Conservation (phyloP, 2,329 filamentous ascomycete species). For the Grosmannia serpens region DNA sequence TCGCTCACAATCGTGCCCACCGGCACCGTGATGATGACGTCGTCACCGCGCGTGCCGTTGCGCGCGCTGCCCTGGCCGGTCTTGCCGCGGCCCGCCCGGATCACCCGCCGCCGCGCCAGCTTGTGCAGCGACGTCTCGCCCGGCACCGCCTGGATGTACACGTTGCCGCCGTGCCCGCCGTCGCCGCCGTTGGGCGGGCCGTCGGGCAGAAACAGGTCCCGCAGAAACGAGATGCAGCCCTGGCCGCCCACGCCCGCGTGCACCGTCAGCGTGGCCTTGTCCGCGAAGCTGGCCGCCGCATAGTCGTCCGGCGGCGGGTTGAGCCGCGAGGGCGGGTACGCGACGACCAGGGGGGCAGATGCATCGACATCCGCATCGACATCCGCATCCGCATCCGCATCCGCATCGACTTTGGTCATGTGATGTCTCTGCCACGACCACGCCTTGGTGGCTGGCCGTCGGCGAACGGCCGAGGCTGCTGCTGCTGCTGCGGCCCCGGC, state of each 20-base stretch:
- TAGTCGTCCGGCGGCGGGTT: constrained; percentile 81
- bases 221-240: constrained; percentile 87
- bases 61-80: constrained; percentile 64
- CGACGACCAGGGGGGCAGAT: neutral
- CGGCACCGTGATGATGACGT: constrained; percentile 80
- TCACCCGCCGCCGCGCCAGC: constrained; percentile 62
- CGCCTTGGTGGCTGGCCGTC: neutral
- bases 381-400: neutral
- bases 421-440: neutral
- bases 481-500: neutral
- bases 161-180: constrained; percentile 78
- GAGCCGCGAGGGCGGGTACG: constrained; percentile 42
- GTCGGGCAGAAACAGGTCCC: constrained; percentile 79
- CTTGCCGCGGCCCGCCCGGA: constrained; percentile 65
- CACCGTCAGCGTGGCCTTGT: constrained; percentile 69
- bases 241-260: constrained; percentile 74
- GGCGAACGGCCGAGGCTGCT: neutral
- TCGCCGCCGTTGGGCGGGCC: constrained; percentile 93
- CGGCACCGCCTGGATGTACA: constrained; percentile 88
- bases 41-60: constrained; percentile 71
- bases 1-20: constrained; percentile 87
- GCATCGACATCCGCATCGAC: neutral
- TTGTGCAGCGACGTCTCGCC: constrained; percentile 92
- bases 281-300: constrained; percentile 69
- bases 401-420: neutral